phyloP scores from a whole-genome alignment of 441 rosid genomes.

The Populus hybrid region DNA sequence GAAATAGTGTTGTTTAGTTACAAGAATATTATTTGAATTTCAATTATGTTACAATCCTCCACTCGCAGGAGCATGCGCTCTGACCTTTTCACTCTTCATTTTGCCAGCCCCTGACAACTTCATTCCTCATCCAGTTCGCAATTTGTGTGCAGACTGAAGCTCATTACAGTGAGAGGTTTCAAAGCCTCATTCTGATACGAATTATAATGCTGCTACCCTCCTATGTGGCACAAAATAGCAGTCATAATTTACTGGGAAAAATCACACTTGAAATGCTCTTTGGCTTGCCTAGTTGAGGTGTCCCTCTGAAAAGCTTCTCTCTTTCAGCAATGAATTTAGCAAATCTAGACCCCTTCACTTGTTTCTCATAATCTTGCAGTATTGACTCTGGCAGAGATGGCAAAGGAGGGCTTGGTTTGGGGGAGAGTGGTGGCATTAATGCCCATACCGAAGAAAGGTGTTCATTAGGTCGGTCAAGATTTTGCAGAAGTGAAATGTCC shows the following conservation, averaged over 20 bases:
- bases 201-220: background rate
- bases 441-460: constrained; percentile 82
- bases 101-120: background rate
- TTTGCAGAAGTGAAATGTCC: constrained; percentile 46
- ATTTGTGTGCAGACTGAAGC: too few species aligned
- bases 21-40: too few species aligned
- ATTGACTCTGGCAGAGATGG: constrained; percentile 39
- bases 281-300: constrained; percentile 25
- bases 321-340: constrained; percentile 76
- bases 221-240: background rate
- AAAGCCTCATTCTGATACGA: background rate
- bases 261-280: constrained; percentile 34
- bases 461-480: constrained; percentile 64
- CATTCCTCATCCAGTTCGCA: background rate
- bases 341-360: constrained; percentile 74
- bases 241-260: constrained; percentile 73
- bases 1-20: too few species aligned
- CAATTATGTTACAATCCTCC: too few species aligned
- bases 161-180: too few species aligned
- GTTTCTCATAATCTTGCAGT: constrained; percentile 42
- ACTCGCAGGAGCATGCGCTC: too few species aligned
- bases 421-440: constrained; percentile 68
- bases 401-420: constrained; percentile 46
- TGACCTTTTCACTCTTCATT: background rate
- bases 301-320: constrained; percentile 38